Evolutionary conservation across 78 protist species (phyloP), one percentile per base, ranked within the genome.

Genomic region (Pirum gemmata): DNA sequence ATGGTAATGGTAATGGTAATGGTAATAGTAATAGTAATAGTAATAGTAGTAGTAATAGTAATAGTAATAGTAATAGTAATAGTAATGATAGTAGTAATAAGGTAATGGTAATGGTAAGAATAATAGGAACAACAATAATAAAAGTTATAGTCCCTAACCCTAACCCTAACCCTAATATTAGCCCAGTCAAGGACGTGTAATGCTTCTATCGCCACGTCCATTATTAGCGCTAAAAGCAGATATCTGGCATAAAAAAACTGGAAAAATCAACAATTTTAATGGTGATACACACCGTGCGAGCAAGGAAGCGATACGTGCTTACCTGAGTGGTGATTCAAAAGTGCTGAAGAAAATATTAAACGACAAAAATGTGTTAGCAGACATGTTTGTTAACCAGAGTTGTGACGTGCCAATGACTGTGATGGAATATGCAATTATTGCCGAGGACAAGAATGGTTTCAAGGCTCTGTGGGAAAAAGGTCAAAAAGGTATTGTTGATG

Each of bases 301-400:
- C 26, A 78, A 78, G 38, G 82, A 78, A 27, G 36, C 38, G 27
- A 78, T 78, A 78, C 82, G 82, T 29, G 82, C 82, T 31, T 25
- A n/a, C 38, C 82, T 37, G 27, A 29, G 36, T 78, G 82, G 82
- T 25, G 82, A 78, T 27, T 25, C 82, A 39, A 51, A 27, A 27
- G 82, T 27, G 82, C 38, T 78, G 27, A 78, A 78, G 26, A 78
- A 78, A 51, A 37, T 78, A 51, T 72, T 29, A 29, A 72, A 72
- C 29, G 29, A 26, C 35, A 78, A 78, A 51, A 78, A 51, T 51
- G 25, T 51, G 35, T 37, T 25, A 27, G 0, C 38, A 27, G 78
- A 78, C 26, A 37, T 78, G 29, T 27, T 39, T 78, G 26, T 51
- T 27, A 25, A 25, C 25, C 82, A 78, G 38, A 78, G 82, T 78